phyloP scores from a whole-genome alignment of 208 protist species.

The Crithidia brevicula region DNA sequence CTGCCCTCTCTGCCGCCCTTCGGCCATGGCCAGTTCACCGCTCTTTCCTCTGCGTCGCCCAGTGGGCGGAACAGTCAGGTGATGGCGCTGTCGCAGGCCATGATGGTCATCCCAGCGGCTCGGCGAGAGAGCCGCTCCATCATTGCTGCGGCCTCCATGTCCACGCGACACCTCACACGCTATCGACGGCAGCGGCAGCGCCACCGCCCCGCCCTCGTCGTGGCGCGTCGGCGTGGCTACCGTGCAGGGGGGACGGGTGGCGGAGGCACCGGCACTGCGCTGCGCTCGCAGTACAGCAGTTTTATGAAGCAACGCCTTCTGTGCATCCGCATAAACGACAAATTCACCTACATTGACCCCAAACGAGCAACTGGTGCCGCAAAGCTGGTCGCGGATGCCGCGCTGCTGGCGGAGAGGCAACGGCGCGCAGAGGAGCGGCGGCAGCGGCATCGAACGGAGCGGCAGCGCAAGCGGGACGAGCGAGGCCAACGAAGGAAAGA shows the following conservation, averaged over 20 bases:
- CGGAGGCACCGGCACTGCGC: background rate
- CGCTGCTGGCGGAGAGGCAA: slow-evolving; percentile 28
- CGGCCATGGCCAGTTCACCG: slow-evolving; percentile 1
- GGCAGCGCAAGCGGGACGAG: background rate
- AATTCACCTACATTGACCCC: slow-evolving; percentile 43
- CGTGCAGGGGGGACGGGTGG: background rate
- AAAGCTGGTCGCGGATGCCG: slow-evolving; percentile 39
- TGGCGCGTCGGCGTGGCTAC: slow-evolving; percentile 13
- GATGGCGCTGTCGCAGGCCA: background rate
- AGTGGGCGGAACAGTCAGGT: slow-evolving; percentile 4
- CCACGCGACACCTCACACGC: background rate
- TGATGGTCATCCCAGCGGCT: background rate
- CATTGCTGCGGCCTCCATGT: background rate
- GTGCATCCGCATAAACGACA: slow-evolving; percentile 38
- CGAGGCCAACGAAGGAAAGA: background rate
- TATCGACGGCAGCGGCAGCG: slow-evolving; percentile 5
- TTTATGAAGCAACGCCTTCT: slow-evolving; percentile 33
- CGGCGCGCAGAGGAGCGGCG: slow-evolving; percentile 8
- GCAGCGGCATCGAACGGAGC: background rate
- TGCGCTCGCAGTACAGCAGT: slow-evolving; percentile 27
- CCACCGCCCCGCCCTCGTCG: slow-evolving; percentile 11
- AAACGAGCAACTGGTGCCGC: slow-evolving; percentile 31
- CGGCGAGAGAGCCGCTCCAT: background rate
- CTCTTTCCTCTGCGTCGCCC: background rate
- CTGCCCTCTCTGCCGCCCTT: slow-evolving; percentile 2